Evolutionary conservation across 2,329 filamentous ascomycete species (phyloP), one percentile per base, ranked within the genome.

Genomic region (Sordariomycetes sp.): DNA sequence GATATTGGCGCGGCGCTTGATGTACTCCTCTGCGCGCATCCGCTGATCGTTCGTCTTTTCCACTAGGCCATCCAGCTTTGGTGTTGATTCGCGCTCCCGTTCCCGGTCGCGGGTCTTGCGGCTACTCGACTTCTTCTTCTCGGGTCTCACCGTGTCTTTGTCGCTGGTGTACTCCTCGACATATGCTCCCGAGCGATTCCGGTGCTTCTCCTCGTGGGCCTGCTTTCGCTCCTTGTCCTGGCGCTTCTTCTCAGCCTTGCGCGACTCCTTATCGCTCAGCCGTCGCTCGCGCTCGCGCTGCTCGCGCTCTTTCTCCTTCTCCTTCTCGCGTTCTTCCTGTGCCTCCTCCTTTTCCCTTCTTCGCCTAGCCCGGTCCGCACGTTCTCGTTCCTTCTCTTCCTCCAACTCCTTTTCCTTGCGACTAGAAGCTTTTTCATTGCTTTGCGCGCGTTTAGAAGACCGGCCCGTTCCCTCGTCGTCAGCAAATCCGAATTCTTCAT

Each of bases 401-500:
- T 70, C 70, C 55, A 65, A 67, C 54, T 75, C 74, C 52, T 67
- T 68, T 54, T 73, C 73, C 53, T 68, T 68, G 71, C 2, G 73
- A 65, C 62, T 74, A 72, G 55, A 51, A 1, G 45, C 4, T 34
- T 78, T 74, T 39, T 69, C 69, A 57, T 78, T 79, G 57, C 74
- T 77, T 1, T 74, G 65, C 5, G 77, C 68, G 20, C 78, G 77
- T 53, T 76, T 73, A 6, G 75, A 68, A 12, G 69, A 64, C 17
- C 66, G 67, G 15, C 62, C 54, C 17, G 61, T 45, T 10, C 20
- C 35, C 50, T 53, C 57, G 12, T 65, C 63, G 7, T 74, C 69
- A 25, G 81, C 77, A 59, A 76, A 78, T 10, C 69, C 72, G 25
- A 79, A 76, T 17, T 81, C 78, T 60, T 70, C 79, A 65, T 13